These are phyloP conservation scores for Pelargonium citronellum DNA, from an alignment of 441 rosid genomes.

Conservation along the genomic window DNA sequence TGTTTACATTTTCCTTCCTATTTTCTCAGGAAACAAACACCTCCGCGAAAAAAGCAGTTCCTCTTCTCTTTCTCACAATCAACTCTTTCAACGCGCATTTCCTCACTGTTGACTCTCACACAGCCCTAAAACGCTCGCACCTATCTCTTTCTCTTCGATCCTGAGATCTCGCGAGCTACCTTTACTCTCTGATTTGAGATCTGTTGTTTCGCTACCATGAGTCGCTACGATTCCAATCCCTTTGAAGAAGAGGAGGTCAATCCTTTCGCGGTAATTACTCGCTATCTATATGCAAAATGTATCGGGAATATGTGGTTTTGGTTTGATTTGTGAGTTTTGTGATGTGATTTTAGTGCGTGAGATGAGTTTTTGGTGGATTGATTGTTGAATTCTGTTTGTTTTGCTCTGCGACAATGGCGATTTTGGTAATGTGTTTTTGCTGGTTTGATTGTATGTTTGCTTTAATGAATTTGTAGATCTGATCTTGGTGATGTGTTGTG, in stretches of 20 bases:
- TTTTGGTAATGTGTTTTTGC: slow-evolving; percentile 5
- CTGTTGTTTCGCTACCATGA: slow-evolving; percentile 44
- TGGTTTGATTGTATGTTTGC: background rate
- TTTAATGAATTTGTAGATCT: background rate
- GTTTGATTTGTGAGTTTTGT: background rate
- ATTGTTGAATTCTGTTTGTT: background rate
- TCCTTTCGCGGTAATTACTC: slow-evolving; percentile 72
- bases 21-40: slow-evolving; percentile 31
- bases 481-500: background rate
- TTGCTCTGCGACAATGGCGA: background rate
- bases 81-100: background rate
- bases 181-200: slow-evolving; percentile 15
- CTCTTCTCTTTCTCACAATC: background rate
- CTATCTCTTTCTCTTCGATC: slow-evolving; percentile 5
- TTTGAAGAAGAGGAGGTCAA: slow-evolving; percentile 84
- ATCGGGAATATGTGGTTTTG: slow-evolving; percentile 1
- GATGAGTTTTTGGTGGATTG: background rate
- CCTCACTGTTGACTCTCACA: background rate
- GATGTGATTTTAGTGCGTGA: background rate
- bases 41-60: background rate
- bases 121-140: background rate
- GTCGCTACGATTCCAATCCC: slow-evolving; percentile 66
- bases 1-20: slow-evolving; percentile 1
- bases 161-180: background rate
- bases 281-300: background rate